Percentiles rank a stretch among this genome's conserved stretches.
Evolutionary conservation across 2,329 filamentous ascomycete genomes (phyloP).

Genomic region (Ceratocystis cubensis): DNA sequence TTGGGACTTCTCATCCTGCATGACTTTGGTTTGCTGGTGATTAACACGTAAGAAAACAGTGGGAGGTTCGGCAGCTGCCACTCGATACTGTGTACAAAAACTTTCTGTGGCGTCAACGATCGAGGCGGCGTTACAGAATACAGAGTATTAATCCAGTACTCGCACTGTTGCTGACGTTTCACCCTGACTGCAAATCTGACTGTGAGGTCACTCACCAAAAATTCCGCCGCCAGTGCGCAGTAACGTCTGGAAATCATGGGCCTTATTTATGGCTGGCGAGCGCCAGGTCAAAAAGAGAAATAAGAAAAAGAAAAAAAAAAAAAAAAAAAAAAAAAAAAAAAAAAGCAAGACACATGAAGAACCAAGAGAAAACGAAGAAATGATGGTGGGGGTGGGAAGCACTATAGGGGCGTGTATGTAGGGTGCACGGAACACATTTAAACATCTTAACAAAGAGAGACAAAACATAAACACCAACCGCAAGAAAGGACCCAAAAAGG

Average conservation of each 20-base stretch:
- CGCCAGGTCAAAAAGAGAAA: not conserved
- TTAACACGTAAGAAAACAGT: not conserved
- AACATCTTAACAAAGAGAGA: not conserved
- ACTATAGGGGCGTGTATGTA: not conserved
- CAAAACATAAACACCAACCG: not conserved
- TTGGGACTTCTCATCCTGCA: not conserved
- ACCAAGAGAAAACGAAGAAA: not conserved
- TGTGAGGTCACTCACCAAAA: not conserved
- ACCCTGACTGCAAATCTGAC: not conserved
- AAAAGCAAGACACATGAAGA: not conserved
- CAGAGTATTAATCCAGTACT: not conserved
- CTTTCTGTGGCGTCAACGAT: not conserved
- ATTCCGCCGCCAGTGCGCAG: not conserved
- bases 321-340: not conserved
- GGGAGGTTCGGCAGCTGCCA: not conserved
- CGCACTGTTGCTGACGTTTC: constrained; percentile 8
- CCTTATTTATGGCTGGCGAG: not conserved
- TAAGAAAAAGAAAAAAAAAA: not conserved
- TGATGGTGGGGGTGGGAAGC: not conserved
- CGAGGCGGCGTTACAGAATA: not conserved
- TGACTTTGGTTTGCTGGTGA: not conserved
- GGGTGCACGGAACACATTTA: not conserved
- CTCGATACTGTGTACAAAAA: not conserved
- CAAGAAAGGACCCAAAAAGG: constrained; percentile 3
- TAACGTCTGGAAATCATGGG: not conserved